phyloP scores from a whole-genome alignment of 371 early-diverging fungal species.

The Mortierella sp. region DNA sequence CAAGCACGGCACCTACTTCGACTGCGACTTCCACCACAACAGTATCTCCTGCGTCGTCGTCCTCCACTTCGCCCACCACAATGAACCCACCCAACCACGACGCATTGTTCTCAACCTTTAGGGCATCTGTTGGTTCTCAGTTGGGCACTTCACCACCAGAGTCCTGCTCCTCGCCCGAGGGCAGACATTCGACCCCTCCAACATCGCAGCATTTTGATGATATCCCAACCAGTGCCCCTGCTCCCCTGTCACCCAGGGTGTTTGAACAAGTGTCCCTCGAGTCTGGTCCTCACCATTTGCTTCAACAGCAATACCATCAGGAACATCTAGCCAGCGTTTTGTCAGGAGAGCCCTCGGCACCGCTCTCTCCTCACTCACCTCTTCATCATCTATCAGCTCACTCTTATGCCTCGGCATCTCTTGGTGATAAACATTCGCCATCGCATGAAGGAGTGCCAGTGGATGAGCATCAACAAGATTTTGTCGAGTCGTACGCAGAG shows the following conservation, averaged over 20 bases:
- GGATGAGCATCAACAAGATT: conserved; percentile 2
- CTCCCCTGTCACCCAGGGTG: conserved; percentile 30
- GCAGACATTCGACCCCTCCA: conserved; percentile 34
- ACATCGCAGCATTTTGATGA: conserved; percentile 21
- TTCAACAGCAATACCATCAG: background rate
- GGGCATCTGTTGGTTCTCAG: conserved; percentile 30
- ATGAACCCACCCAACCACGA: conserved; percentile 31
- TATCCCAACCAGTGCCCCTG: background rate
- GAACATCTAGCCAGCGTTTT: background rate
- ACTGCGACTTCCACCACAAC: conserved; percentile 42
- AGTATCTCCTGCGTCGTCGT: conserved; percentile 33
- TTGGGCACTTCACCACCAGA: conserved; percentile 32
- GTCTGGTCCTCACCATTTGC: background rate
- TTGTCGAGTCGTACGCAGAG: conserved; percentile 7
- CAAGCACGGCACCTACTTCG: conserved; percentile 29
- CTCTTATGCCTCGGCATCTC: background rate
- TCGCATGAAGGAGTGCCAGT: conserved; percentile 1
- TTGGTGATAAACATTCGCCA: background rate
- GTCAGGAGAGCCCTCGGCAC: too few relatives aligned
- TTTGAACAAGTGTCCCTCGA: conserved; percentile 36
- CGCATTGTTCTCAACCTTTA: conserved; percentile 30
- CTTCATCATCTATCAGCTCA: background rate
- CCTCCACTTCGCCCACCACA: conserved; percentile 36
- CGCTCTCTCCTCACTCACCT: conserved; percentile 20
- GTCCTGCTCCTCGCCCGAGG: conserved; percentile 34